Conservation (phyloP, 176 grass and related monocot species). For the Juncus effusus region DNA sequence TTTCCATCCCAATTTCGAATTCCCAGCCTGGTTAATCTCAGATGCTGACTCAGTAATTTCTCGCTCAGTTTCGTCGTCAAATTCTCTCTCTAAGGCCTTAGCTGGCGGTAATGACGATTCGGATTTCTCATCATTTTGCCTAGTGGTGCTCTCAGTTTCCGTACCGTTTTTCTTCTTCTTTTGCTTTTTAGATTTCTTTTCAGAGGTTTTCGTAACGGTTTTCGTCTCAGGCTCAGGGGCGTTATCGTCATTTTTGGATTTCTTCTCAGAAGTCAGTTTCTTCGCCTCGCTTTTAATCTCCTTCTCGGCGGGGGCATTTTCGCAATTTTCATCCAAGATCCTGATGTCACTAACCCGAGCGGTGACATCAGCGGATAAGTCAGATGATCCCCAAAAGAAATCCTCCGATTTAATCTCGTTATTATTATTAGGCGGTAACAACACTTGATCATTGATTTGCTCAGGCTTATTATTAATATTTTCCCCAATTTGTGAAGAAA, state of each 20-base stretch:
- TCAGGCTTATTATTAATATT: too few species aligned
- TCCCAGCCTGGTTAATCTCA: slow-evolving; percentile 31
- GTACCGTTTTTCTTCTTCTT: slow-evolving; percentile 50
- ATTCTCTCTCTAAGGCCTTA: slow-evolving; percentile 39
- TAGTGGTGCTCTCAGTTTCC: slow-evolving; percentile 36
- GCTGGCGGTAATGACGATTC: slow-evolving; percentile 23
- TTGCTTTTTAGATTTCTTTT: slow-evolving; percentile 92
- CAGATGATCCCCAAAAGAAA: slow-evolving; percentile 18
- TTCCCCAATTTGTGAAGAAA: neutral
- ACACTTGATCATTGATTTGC: too few species aligned
- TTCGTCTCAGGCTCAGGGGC: too few species aligned
- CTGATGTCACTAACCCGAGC: slow-evolving; percentile 37
- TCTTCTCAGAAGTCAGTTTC: slow-evolving; percentile 33
- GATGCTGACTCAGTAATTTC: slow-evolving; percentile 20
- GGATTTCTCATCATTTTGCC: slow-evolving; percentile 34
- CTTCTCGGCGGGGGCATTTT: slow-evolving; percentile 7
- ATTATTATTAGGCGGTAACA: too few species aligned
- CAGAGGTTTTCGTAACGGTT: slow-evolving; percentile 27
- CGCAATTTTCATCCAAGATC: slow-evolving; percentile 33
- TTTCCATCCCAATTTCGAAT: slow-evolving; percentile 65
- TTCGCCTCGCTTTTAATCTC: slow-evolving; percentile 35
- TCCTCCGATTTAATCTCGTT: slow-evolving; percentile 20
- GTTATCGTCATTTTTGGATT: slow-evolving; percentile 42
- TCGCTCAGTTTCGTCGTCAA: slow-evolving; percentile 44
- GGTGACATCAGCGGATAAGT: slow-evolving; percentile 25